Conservation (phyloP, 345 rosid genomes). For the Psidium friedrichsthalianum region DNA sequence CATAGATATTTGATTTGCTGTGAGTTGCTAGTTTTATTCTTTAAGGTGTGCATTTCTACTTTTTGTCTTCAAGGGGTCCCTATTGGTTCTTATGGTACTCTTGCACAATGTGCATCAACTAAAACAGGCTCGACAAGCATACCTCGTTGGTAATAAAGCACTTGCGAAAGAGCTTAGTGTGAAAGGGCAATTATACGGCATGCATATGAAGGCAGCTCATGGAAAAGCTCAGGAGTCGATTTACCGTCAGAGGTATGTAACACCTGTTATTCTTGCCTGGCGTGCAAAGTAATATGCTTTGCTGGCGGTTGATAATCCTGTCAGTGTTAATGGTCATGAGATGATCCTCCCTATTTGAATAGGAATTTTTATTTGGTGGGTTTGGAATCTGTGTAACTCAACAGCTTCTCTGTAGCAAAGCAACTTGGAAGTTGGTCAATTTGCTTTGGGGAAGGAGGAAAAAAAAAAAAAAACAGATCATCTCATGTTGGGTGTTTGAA, state of each 20-base stretch:
- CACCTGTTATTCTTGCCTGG: neutral
- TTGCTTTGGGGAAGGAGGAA: neutral
- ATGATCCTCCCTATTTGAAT: neutral
- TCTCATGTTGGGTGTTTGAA: neutral
- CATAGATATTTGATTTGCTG: neutral
- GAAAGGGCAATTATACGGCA: constrained; percentile 84
- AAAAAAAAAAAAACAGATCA: too few relatives aligned
- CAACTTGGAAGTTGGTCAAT: neutral
- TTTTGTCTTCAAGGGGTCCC: neutral
- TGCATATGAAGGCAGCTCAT: constrained; percentile 96
- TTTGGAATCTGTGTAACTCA: neutral
- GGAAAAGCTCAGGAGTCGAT: constrained; percentile 95
- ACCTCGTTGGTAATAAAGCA: constrained; percentile 81
- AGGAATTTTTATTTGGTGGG: neutral
- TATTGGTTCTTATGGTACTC: neutral
- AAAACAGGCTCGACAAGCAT: constrained; percentile 85
- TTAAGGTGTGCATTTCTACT: neutral
- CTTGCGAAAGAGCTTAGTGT: constrained; percentile 87
- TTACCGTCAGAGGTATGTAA: constrained; percentile 80
- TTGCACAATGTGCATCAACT: neutral
- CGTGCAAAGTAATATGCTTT: neutral
- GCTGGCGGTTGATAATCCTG: neutral
- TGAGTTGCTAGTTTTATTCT: neutral
- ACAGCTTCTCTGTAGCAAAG: neutral
- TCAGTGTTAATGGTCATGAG: neutral